These are phyloP conservation scores for Rhodotorula toruloides DNA, from an alignment of 768 basidiomycete genomes.

Conservation along the genomic window DNA sequence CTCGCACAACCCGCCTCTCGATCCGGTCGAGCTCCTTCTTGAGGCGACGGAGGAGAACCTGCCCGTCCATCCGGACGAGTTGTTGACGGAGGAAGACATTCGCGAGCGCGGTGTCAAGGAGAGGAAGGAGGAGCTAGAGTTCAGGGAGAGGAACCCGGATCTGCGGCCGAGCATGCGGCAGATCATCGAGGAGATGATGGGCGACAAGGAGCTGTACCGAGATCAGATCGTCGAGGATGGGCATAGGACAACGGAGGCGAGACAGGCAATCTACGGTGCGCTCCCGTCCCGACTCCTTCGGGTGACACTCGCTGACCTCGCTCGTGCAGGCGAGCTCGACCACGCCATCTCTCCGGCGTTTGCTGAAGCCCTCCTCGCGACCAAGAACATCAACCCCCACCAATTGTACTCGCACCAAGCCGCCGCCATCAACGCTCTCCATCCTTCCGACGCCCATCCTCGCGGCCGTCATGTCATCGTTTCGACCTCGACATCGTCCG, in stretches of 20 bases:
- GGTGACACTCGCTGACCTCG: no score
- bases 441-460: constrained; percentile 50
- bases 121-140: constrained; percentile 40
- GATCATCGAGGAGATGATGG: constrained; percentile 58
- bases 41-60: constrained; percentile 66
- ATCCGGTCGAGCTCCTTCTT: constrained; percentile 61
- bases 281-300: not conserved
- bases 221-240: constrained; percentile 61
- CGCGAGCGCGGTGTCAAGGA: constrained; percentile 22
- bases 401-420: constrained; percentile 67
- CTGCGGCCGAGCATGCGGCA: constrained; percentile 58
- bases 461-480: constrained; percentile 68
- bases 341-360: constrained; percentile 60
- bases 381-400: constrained; percentile 55
- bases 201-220: constrained; percentile 57
- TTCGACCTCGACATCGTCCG: constrained; percentile 79
- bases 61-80: constrained; percentile 57
- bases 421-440: constrained; percentile 56
- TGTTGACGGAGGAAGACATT: constrained; percentile 16
- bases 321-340: constrained; percentile 49
- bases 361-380: constrained; percentile 54
- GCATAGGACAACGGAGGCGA: constrained; percentile 54
- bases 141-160: constrained; percentile 42
- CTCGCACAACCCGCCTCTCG: constrained; percentile 49
- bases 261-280: constrained; percentile 56